Evolutionary conservation across 2,329 filamentous ascomycete species (phyloP).

Genomic region (Trichoderma endophyticum): DNA sequence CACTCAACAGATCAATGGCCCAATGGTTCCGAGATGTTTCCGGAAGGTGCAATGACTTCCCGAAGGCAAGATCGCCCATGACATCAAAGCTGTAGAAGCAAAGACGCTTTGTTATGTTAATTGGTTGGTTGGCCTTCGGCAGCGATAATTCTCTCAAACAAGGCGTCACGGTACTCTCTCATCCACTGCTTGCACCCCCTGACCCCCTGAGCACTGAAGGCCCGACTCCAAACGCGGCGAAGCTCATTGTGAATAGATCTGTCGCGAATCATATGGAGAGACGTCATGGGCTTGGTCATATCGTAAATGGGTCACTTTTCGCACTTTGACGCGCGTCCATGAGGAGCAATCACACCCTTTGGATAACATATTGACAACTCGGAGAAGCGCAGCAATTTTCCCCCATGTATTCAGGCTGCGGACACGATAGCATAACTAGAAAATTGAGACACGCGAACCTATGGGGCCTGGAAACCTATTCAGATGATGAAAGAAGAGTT

Average conservation of each 20-base stretch:
- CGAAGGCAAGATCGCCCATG: conserved; percentile 40
- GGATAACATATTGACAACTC: neutral
- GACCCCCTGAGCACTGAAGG: neutral
- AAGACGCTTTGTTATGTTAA: conserved; percentile 32
- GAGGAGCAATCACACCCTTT: neutral
- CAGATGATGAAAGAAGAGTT: neutral
- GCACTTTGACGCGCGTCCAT: neutral
- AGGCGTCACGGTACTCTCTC: neutral
- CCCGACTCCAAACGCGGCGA: neutral
- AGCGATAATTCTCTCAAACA: neutral
- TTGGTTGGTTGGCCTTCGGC: conserved; percentile 17
- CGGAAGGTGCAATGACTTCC: conserved; percentile 36
- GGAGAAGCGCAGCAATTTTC: neutral
- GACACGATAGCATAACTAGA: neutral
- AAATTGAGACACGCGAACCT: neutral
- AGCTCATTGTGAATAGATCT: neutral
- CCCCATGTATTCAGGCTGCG: neutral
- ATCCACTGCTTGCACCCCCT: neutral
- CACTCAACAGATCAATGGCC: neutral
- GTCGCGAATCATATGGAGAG: neutral
- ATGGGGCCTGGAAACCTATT: neutral
- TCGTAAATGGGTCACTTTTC: neutral
- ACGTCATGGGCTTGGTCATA: neutral
- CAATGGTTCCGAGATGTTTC: conserved; percentile 4
- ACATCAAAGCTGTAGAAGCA: conserved; percentile 39